Conservation (phyloP, 345 rosid species). For the Cochlearia excelsa region DNA sequence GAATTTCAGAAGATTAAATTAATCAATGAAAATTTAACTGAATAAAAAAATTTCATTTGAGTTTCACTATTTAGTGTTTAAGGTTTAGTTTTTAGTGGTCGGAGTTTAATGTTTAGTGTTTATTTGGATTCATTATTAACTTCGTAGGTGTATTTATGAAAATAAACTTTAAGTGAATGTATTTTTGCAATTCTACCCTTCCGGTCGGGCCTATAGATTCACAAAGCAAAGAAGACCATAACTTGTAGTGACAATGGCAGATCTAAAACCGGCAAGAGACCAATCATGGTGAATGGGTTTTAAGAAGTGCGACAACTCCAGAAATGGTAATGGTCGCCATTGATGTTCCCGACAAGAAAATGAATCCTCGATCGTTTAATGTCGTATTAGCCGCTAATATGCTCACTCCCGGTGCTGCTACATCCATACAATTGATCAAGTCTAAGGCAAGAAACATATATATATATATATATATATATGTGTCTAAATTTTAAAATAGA, state of each 20-base stretch:
- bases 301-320: slow-evolving; percentile 40
- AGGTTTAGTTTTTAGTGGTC: too few species aligned
- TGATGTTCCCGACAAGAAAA: not conserved
- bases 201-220: too few species aligned
- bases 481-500: too few species aligned
- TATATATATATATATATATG: not conserved
- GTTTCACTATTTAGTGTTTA: too few species aligned
- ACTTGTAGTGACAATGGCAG: slow-evolving; percentile 49
- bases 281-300: slow-evolving; percentile 33
- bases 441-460: not conserved
- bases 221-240: not conserved
- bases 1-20: too few species aligned
- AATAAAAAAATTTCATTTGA: too few species aligned
- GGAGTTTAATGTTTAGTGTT: too few species aligned
- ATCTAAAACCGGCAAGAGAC: slow-evolving; percentile 44
- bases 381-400: not conserved
- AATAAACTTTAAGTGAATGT: too few species aligned
- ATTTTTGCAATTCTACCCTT: too few species aligned
- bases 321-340: slow-evolving; percentile 12
- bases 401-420: not conserved
- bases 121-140: too few species aligned
- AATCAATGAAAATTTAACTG: too few species aligned
- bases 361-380: not conserved
- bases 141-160: too few species aligned
- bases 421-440: not conserved